A percentile compares a stretch with the other conserved stretches of the same genome.
Evolutionary conservation across 73 alveolate species (phyloP).

Genomic region (Paramecium sonneborni): DNA sequence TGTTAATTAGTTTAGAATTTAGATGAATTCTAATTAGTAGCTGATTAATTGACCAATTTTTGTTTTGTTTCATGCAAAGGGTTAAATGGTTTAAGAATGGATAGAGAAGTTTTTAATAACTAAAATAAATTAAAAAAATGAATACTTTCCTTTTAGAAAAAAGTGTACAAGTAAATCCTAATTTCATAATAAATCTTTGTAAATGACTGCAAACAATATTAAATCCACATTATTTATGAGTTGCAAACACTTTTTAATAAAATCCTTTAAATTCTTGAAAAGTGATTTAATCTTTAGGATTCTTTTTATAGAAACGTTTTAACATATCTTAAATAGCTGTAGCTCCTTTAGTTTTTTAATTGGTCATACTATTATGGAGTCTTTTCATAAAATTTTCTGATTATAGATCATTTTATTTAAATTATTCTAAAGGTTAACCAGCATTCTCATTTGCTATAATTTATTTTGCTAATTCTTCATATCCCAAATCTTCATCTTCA

Average conservation of each 20-base stretch:
- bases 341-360: background rate
- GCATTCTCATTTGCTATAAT: background rate
- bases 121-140: background rate
- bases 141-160: constrained; percentile 22
- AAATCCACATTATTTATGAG: constrained; percentile 47
- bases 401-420: constrained; percentile 12
- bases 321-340: background rate
- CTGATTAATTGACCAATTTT: background rate
- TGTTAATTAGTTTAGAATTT: background rate
- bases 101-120: background rate
- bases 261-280: background rate
- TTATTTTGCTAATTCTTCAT: background rate
- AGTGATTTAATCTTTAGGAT: background rate
- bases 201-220: background rate
- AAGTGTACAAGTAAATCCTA: constrained; percentile 10
- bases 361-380: background rate
- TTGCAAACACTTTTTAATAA: background rate
- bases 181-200: constrained; percentile 30
- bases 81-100: background rate
- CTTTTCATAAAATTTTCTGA: background rate
- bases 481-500: background rate
- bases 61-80: background rate
- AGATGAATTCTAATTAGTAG: background rate
- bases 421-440: background rate
- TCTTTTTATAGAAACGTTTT: constrained; percentile 8